Conservation (phyloP, 2,329 filamentous ascomycete genomes). For the Coniosporium tulheliwenetii region DNA sequence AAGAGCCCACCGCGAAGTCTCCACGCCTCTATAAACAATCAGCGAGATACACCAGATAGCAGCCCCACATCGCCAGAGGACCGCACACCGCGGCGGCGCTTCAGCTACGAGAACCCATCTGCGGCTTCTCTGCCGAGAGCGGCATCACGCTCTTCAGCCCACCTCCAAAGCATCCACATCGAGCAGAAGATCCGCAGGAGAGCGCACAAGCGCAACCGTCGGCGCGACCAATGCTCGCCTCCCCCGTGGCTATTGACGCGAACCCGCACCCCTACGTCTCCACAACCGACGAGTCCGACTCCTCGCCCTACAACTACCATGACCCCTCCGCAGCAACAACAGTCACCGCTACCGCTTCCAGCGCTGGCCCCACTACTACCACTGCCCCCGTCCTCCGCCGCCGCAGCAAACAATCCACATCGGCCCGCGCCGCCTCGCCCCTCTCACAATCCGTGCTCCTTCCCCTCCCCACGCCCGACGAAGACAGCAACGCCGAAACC, state of each 20-base stretch:
- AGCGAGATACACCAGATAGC: background rate
- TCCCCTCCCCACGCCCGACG: constrained; percentile 23
- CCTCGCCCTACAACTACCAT: constrained; percentile 10
- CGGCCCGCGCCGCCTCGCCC: constrained; percentile 6
- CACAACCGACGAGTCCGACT: constrained; percentile 74
- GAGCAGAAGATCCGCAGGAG: background rate
- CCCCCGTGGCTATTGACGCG: constrained; percentile 21
- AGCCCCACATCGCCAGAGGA: constrained; percentile 7
- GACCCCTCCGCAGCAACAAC: constrained; percentile 8
- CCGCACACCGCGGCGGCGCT: constrained; percentile 12
- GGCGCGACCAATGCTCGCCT: constrained; percentile 2
- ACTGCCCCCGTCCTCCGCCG: constrained; percentile 3
- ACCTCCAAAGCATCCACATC: too few relatives aligned
- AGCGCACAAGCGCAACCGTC: constrained; percentile 3
- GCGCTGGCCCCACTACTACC: background rate
- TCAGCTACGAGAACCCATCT: constrained; percentile 21
- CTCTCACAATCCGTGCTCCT: constrained; percentile 1
- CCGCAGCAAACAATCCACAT: constrained; percentile 2
- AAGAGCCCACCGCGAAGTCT: background rate
- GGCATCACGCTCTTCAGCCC: constrained; percentile 4
- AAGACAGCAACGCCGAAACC: constrained; percentile 87
- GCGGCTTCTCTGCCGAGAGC: constrained; percentile 18
- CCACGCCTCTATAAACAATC: background rate
- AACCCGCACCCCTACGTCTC: constrained; percentile 45
- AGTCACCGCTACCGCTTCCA: constrained; percentile 3